phyloP scores from a whole-genome alignment of 352 stramenopile species.

The Phytophthora citricola region DNA sequence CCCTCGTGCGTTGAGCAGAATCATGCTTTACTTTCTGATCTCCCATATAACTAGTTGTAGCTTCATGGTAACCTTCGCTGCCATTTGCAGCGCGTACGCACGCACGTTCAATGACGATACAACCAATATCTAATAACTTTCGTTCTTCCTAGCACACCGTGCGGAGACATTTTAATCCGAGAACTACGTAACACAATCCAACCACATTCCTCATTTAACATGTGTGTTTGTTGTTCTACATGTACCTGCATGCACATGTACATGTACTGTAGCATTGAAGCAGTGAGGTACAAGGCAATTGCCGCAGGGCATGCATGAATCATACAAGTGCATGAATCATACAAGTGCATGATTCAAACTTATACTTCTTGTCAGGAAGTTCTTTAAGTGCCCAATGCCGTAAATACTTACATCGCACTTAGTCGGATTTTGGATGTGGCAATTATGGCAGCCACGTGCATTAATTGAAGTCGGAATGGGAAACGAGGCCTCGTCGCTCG shows the following conservation, averaged over 20 bases:
- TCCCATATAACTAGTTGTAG: constrained; percentile 18
- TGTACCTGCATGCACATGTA: too few species aligned
- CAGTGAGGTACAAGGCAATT: too few species aligned
- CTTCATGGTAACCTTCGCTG: background rate
- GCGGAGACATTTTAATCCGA: constrained; percentile 70
- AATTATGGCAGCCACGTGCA: background rate
- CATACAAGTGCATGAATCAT: background rate
- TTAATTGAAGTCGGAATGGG: constrained; percentile 38
- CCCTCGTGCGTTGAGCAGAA: constrained; percentile 79
- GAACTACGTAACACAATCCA: constrained; percentile 37
- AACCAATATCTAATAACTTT: constrained; percentile 88
- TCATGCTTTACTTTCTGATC: constrained; percentile 79
- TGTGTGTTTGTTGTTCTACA: too few species aligned
- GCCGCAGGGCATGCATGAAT: too few species aligned
- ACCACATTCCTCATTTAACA: background rate
- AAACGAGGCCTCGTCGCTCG: constrained; percentile 55
- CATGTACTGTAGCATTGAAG: too few species aligned
- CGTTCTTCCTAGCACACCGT: constrained; percentile 85
- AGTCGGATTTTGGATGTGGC: background rate
- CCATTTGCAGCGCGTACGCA: constrained; percentile 27
- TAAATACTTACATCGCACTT: background rate
- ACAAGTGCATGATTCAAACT: too few species aligned
- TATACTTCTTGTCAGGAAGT: too few species aligned
- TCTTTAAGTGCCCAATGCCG: too few species aligned
- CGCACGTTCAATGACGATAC: constrained; percentile 76